phyloP scores from a whole-genome alignment of 805 yeast genomes.

The Kodamaea sagamina region DNA sequence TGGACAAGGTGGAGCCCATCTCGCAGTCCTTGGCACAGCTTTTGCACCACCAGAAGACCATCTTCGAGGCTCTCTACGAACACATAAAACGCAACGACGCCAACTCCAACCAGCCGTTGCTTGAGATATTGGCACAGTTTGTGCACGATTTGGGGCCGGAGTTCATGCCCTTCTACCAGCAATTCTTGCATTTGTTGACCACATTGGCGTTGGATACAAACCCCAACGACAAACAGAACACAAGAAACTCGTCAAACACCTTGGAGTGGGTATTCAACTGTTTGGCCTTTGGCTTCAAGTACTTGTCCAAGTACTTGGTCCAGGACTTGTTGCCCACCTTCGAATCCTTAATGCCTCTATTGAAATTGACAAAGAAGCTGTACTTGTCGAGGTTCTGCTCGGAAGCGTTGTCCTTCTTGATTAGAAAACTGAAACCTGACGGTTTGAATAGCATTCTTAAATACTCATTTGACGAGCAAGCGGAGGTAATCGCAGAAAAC shows the following conservation, averaged over 20 bases:
- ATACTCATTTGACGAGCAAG: conserved; percentile 40
- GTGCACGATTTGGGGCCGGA: conserved; percentile 93
- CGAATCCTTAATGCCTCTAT: conserved; percentile 59
- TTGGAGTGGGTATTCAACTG: conserved; percentile 85
- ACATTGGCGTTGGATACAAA: conserved; percentile 41
- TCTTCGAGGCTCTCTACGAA: conserved; percentile 51
- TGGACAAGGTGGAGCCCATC: conserved; percentile 52
- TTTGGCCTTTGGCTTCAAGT: conserved; percentile 87
- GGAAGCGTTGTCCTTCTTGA: conserved; percentile 82
- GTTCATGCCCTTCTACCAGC: conserved; percentile 68
- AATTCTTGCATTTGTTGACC: conserved; percentile 53
- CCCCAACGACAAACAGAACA: conserved; percentile 53
- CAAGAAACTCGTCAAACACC: conserved; percentile 56
- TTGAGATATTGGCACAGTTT: conserved; percentile 78
- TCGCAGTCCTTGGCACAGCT: conserved; percentile 79
- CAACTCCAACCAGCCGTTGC: conserved; percentile 73
- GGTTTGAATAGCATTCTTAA: conserved; percentile 50
- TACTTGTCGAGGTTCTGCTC: conserved; percentile 82
- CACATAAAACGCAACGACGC: conserved; percentile 60
- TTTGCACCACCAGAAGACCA: conserved; percentile 63
- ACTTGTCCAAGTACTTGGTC: conserved; percentile 65
- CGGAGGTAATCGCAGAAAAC: conserved; percentile 34
- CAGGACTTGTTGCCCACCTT: conserved; percentile 72
- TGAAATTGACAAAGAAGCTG: conserved; percentile 57
- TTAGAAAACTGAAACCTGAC: conserved; percentile 62